Percentiles rank a stretch among this genome's conserved stretches.
phyloP scores from a whole-genome alignment of 805 yeast species.

The Danielia reshetovae region DNA sequence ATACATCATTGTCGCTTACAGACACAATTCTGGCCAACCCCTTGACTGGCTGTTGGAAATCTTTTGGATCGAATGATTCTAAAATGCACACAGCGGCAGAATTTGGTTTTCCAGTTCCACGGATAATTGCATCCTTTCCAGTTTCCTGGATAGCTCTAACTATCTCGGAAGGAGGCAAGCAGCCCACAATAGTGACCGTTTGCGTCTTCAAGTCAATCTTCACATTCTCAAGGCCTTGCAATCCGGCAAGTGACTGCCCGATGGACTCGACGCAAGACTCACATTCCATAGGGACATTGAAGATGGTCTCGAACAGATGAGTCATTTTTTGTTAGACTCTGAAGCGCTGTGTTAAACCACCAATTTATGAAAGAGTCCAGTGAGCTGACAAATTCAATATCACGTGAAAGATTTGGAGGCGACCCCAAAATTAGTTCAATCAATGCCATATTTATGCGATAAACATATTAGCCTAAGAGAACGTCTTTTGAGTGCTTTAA shows the following conservation, averaged over 20 bases:
- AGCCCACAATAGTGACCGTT: slow-evolving; percentile 64
- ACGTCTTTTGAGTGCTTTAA: too few species aligned
- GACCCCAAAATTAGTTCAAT: too few species aligned
- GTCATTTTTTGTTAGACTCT: slow-evolving; percentile 1
- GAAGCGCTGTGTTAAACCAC: too few species aligned
- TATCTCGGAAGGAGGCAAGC: slow-evolving; percentile 71
- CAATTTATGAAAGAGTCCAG: background rate
- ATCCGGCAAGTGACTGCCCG: slow-evolving; percentile 43
- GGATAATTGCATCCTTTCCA: slow-evolving; percentile 85
- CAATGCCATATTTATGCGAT: too few species aligned
- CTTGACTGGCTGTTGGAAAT: slow-evolving; percentile 57
- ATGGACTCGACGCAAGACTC: slow-evolving; percentile 65
- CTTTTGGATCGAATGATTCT: slow-evolving; percentile 60
- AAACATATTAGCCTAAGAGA: too few species aligned
- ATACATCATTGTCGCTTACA: slow-evolving; percentile 47
- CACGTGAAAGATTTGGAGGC: background rate
- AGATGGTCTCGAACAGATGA: slow-evolving; percentile 54
- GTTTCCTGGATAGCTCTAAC: slow-evolving; percentile 63
- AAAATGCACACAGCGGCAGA: slow-evolving; percentile 89
- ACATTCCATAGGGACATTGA: slow-evolving; percentile 85
- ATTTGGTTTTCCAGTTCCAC: slow-evolving; percentile 87
- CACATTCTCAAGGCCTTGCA: slow-evolving; percentile 49
- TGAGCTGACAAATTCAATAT: background rate
- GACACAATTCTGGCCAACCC: slow-evolving; percentile 86
- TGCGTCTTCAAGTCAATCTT: slow-evolving; percentile 57